Percentiles rank a stretch among this genome's conserved stretches.
Conservation (phyloP, 495 filamentous ascomycete species). For the Tuber indicum region DNA sequence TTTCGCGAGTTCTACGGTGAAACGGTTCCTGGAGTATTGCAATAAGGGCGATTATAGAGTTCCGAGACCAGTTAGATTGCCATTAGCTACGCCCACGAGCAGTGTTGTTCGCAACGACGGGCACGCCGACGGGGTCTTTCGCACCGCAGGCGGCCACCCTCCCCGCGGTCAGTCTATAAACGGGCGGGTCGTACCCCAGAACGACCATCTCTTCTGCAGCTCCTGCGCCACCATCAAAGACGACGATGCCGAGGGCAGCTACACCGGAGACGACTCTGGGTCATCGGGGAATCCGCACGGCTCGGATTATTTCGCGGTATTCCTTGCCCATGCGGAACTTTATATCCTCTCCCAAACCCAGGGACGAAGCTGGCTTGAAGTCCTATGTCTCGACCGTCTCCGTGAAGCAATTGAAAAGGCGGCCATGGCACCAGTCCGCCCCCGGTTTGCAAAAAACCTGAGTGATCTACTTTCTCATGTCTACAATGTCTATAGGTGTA, state of each 20-base stretch:
- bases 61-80: neutral
- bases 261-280: neutral
- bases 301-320: neutral
- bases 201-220: neutral
- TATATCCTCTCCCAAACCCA: neutral
- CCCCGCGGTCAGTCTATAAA: neutral
- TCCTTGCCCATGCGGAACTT: neutral
- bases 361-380: neutral
- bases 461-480: neutral
- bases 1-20: slow-evolving; percentile 50
- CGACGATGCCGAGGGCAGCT: neutral
- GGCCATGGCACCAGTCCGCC: neutral
- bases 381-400: neutral
- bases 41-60: slow-evolving; percentile 71
- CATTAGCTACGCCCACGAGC: neutral
- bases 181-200: neutral
- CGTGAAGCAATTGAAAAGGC: neutral
- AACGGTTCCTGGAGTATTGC: slow-evolving; percentile 79
- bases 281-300: neutral
- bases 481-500: neutral
- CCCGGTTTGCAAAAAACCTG: neutral
- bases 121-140: neutral
- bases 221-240: too few relatives aligned
- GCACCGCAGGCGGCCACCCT: too few relatives aligned
- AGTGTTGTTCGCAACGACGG: too few relatives aligned